A percentile compares a stretch with the other conserved stretches of the same genome.
Evolutionary conservation across 2,329 filamentous ascomycete genomes (phyloP).

Genomic region (Elsinoe fawcettii): DNA sequence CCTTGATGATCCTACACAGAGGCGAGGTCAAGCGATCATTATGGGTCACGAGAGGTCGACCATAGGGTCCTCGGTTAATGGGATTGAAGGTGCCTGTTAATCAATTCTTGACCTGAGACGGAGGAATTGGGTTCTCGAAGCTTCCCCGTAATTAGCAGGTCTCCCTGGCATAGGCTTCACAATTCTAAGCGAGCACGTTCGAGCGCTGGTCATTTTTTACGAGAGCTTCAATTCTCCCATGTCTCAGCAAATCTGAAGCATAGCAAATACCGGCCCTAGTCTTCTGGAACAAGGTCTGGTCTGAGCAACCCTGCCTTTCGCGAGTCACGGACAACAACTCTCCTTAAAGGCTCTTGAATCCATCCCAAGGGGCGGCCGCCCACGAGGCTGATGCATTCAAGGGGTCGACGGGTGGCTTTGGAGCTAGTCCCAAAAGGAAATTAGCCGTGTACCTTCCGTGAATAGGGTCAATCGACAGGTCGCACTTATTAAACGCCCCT

Average conservation of each 20-base stretch:
- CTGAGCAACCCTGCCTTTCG: slow-evolving; percentile 7
- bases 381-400: slow-evolving; percentile 14
- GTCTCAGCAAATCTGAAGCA: not conserved
- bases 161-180: not conserved
- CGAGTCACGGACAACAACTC: slow-evolving; percentile 6
- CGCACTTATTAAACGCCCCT: slow-evolving; percentile 14
- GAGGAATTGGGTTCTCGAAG: slow-evolving; percentile 7
- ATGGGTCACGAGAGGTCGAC: slow-evolving; percentile 4
- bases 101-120: slow-evolving; percentile 4
- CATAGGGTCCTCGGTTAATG: not conserved
- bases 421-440: slow-evolving; percentile 3
- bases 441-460: slow-evolving; percentile 13
- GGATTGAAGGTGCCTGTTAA: slow-evolving; percentile 5
- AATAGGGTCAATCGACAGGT: slow-evolving; percentile 14
- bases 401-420: slow-evolving; percentile 10
- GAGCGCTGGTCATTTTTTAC: not conserved
- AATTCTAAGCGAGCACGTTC: slow-evolving; percentile 12
- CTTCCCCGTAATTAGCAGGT: slow-evolving; percentile 12
- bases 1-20: slow-evolving; percentile 7
- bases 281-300: slow-evolving; percentile 6
- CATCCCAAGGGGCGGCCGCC: slow-evolving; percentile 9
- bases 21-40: slow-evolving; percentile 8
- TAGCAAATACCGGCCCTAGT: not conserved
- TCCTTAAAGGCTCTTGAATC: slow-evolving; percentile 7
- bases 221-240: not conserved